These are phyloP conservation scores for Jacaranda copaia DNA, from an alignment of 257 asterid genomes.

Conservation along the genomic window DNA sequence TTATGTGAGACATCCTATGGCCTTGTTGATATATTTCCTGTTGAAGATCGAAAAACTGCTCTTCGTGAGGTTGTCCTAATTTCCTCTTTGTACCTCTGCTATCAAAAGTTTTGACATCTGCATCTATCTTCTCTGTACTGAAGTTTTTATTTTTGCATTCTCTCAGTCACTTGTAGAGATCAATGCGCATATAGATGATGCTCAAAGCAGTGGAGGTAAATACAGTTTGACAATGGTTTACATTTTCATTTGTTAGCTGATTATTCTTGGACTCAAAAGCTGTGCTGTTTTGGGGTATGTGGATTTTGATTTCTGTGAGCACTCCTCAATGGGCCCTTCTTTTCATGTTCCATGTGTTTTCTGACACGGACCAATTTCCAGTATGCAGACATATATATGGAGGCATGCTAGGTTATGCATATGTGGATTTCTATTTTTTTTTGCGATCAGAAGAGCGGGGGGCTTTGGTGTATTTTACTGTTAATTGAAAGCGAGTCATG, in stretches of 20 bases:
- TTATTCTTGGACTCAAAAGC: slow-evolving; percentile 23
- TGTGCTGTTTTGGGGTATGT: slow-evolving; percentile 9
- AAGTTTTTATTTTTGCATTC: slow-evolving; percentile 39
- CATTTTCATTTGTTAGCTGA: slow-evolving; percentile 33
- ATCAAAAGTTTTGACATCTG: slow-evolving; percentile 26
- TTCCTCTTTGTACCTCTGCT: slow-evolving; percentile 18
- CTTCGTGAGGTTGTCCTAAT: slow-evolving; percentile 79
- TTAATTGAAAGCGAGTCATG: slow-evolving; percentile 19
- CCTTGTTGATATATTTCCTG: slow-evolving; percentile 93
- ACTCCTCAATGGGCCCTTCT: slow-evolving; percentile 17
- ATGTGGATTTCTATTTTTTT: slow-evolving; percentile 10
- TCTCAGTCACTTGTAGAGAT: slow-evolving; percentile 89
- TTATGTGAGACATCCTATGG: slow-evolving; percentile 95
- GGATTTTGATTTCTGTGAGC: slow-evolving; percentile 13
- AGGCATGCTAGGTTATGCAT: slow-evolving; percentile 24
- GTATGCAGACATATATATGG: slow-evolving; percentile 12
- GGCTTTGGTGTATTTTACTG: slow-evolving; percentile 25
- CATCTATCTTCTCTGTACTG: slow-evolving; percentile 40
- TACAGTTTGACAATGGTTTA: slow-evolving; percentile 25
- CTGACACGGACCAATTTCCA: slow-evolving; percentile 1
- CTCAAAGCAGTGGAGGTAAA: slow-evolving; percentile 91
- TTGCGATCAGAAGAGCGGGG: slow-evolving; percentile 25
- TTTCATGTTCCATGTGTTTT: slow-evolving; percentile 22
- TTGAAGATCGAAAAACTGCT: slow-evolving; percentile 91
- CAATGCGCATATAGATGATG: slow-evolving; percentile 72